Evolutionary conservation across 2,329 filamentous ascomycete species (phyloP), one percentile per base, ranked within the genome.

Genomic region (Neonectria magnoliae): DNA sequence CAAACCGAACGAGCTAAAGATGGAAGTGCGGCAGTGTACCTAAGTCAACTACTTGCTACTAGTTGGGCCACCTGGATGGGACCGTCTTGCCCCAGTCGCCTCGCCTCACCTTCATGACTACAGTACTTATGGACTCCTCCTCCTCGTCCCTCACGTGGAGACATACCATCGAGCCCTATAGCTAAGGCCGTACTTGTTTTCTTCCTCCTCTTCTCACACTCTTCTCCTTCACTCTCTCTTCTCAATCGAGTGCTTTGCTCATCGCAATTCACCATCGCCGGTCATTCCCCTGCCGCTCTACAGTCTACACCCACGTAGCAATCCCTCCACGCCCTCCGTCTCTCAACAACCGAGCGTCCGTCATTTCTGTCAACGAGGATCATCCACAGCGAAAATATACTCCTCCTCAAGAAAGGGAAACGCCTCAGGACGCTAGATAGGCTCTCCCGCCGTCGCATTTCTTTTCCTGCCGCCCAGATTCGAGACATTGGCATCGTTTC

Each of bases 401-500:
- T 11, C 36, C 27, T 45, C 53, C 18, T 18, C 25, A 27, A 22
- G 27, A 29, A 18, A 36, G 27, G 2, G 13, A 33, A 14, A 53
- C 14, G 13, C 3, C 38, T 11, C n/a, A 16, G 27, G 18, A 8
- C 20, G 38, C 18, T 5, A 27, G 5, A 42, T 44, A 51, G 9
- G 10, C 27, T 31, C 38, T 33, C 27, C 22, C 5, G 31, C 20
- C 25, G 48, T 27, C 25, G 29, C 44, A 51, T 59, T 59, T 51
- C 50, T 56, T 55, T 45, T 50, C 44, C 50, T 25, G n/a, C 47
- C 36, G 13, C 51, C 53, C n/a, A 4, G 31, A 36, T 52, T 38
- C 18, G 56, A 61, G 57, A 48, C 47, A 41, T 65, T 62, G 18
- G 41, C 36, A 25, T 62, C 63, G 51, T 57, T 55, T 65, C 66